A percentile compares a stretch with the other conserved stretches of the same genome.
phyloP scores from a whole-genome alignment of 805 yeast species.

The Ogataea salicorniae region DNA sequence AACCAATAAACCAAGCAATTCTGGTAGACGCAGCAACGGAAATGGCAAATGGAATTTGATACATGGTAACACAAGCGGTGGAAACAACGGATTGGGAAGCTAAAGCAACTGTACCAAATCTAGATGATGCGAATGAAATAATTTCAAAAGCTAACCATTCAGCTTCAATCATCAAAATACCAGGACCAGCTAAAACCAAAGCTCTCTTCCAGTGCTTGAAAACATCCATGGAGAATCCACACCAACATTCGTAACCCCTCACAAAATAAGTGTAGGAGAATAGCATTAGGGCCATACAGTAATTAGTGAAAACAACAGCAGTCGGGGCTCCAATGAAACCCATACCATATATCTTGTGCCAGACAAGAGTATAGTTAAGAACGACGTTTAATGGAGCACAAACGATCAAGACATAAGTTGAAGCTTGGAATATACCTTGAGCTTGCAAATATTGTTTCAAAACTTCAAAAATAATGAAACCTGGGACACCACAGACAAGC shows the following conservation, averaged over 20 bases:
- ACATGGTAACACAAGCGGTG: conserved; percentile 41
- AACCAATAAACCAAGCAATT: conserved; percentile 51
- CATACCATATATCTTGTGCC: conserved; percentile 38
- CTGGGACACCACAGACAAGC: conserved; percentile 51
- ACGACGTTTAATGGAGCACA: conserved; percentile 58
- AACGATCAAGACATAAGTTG: conserved; percentile 55
- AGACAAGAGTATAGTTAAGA: conserved; percentile 43
- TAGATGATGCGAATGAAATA: conserved; percentile 49
- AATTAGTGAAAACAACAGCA: conserved; percentile 53
- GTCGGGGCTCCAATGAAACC: conserved; percentile 58
- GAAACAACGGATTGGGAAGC: conserved; percentile 50
- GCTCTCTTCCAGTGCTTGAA: conserved; percentile 43
- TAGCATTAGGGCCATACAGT: conserved; percentile 49
- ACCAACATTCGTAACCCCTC: conserved; percentile 47
- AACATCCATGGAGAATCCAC: conserved; percentile 38
- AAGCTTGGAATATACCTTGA: conserved; percentile 68
- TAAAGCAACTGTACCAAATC: conserved; percentile 46
- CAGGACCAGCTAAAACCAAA: conserved; percentile 45
- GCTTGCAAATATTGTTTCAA: conserved; percentile 53
- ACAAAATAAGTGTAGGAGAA: conserved; percentile 37
- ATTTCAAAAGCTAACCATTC: conserved; percentile 57
- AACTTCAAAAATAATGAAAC: conserved; percentile 50
- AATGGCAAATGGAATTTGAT: conserved; percentile 54
- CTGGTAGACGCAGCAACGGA: conserved; percentile 56
- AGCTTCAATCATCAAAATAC: conserved; percentile 54